Conservation (phyloP, 768 basidiomycete species). For the Kwoniella bestiolae region DNA sequence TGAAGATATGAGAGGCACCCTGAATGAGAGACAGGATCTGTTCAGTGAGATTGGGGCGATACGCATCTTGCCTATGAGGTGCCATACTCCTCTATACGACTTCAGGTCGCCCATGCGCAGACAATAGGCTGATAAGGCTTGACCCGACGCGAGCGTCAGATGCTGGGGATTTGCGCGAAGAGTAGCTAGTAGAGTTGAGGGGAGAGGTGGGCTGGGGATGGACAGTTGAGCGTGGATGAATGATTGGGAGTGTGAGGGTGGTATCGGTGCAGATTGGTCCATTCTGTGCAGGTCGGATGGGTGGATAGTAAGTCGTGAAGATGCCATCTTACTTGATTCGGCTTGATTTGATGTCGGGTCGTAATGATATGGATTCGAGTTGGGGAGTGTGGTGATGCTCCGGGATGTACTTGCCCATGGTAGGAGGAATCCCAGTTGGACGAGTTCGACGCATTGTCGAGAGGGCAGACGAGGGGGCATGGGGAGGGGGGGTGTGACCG, state of each 20-base stretch:
- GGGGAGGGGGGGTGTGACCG: neutral
- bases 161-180: constrained; percentile 1
- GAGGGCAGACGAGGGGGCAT: constrained; percentile 25
- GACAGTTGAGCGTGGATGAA: constrained; percentile 3
- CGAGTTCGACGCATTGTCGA: constrained; percentile 6
- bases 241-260: constrained; percentile 3
- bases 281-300: neutral
- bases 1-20: neutral
- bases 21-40: neutral
- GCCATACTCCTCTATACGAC: constrained; percentile 5
- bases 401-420: constrained; percentile 14
- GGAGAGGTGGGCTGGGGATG: constrained; percentile 12
- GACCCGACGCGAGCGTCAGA: constrained; percentile 5
- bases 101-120: constrained; percentile 14
- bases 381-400: neutral
- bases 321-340: constrained; percentile 16
- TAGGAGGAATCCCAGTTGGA: constrained; percentile 15
- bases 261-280: too few relatives aligned
- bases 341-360: neutral
- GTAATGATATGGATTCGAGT: neutral
- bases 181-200: constrained; percentile 1
- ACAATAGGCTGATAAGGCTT: constrained; percentile 7
- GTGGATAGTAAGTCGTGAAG: too few relatives aligned
- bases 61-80: constrained; percentile 3
- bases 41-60: constrained; percentile 1